These are phyloP conservation scores for Neofusicoccum sp. DNA, from an alignment of 2,329 filamentous ascomycete species.

Conservation along the genomic window DNA sequence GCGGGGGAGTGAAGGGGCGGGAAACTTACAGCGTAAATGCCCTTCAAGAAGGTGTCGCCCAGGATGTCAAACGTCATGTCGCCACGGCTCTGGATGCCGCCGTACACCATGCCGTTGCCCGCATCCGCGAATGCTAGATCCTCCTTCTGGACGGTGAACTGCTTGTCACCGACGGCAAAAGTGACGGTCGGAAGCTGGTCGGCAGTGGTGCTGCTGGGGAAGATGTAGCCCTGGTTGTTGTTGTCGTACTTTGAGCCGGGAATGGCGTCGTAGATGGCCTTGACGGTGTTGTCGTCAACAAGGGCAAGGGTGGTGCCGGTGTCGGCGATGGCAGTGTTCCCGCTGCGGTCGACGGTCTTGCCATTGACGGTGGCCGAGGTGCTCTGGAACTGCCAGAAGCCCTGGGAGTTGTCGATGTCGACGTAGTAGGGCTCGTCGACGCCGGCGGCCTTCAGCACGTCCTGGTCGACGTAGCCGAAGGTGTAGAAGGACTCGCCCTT, in stretches of 20 bases:
- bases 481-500: constrained; percentile 64
- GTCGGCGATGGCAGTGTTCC: constrained; percentile 68
- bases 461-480: constrained; percentile 68
- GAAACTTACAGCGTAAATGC: constrained; percentile 52
- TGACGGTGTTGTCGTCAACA: constrained; percentile 59
- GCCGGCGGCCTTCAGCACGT: constrained; percentile 55
- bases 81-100: constrained; percentile 64
- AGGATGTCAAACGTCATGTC: constrained; percentile 60
- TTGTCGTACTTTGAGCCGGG: constrained; percentile 54
- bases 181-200: constrained; percentile 60
- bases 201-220: constrained; percentile 53
- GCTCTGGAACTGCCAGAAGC: constrained; percentile 68
- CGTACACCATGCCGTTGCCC: constrained; percentile 58
- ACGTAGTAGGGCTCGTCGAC: constrained; percentile 59
- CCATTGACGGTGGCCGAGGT: constrained; percentile 58
- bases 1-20: too few species aligned
- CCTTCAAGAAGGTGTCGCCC: constrained; percentile 64
- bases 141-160: constrained; percentile 62
- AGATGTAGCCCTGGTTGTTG: constrained; percentile 61
- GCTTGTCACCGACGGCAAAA: constrained; percentile 61
- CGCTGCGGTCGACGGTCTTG: constrained; percentile 47
- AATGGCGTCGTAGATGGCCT: constrained; percentile 64
- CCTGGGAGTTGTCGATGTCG: constrained; percentile 60
- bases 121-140: constrained; percentile 60
- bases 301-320: constrained; percentile 69